These are phyloP conservation scores for Calocybe cyanea DNA, from an alignment of 768 basidiomycete species.

Conservation along the genomic window DNA sequence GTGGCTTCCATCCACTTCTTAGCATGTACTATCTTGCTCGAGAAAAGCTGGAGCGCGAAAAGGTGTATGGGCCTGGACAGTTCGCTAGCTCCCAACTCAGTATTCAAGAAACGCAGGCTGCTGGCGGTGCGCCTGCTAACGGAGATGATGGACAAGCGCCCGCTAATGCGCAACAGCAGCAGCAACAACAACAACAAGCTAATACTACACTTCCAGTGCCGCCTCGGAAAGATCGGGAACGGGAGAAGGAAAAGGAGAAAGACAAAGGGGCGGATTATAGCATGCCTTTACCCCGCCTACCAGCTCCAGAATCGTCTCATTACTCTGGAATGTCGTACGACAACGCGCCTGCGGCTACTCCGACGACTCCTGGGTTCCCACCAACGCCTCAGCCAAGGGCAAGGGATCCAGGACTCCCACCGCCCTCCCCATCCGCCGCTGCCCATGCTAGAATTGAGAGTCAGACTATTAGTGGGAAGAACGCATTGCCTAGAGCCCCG, in stretches of 20 bases:
- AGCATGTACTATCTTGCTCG: conserved; percentile 96
- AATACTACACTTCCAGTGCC: neutral
- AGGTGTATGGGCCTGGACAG: conserved; percentile 88
- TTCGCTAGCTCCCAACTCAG: conserved; percentile 92
- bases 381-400: conserved; percentile 59
- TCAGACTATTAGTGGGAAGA: conserved; percentile 13
- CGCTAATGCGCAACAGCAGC: neutral
- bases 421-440: conserved; percentile 29
- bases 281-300: conserved; percentile 78
- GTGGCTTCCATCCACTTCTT: conserved; percentile 91
- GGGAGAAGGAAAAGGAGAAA: neutral
- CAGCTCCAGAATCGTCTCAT: conserved; percentile 77
- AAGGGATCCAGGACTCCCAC: conserved; percentile 56
- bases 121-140: conserved; percentile 7
- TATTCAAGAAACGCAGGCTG: conserved; percentile 27
- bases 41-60: conserved; percentile 93
- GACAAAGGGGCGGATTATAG: conserved; percentile 62
- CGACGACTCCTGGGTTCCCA: conserved; percentile 52
- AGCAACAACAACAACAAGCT: neutral
- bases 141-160: neutral
- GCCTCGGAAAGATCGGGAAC: neutral
- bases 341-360: conserved; percentile 49
- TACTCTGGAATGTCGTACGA: conserved; percentile 84
- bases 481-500: conserved; percentile 58
- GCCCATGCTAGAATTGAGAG: neutral